Base-by-base conservation (phyloP, 2,329 filamentous ascomycete species). In the Monosporascus cannonballus region DNA sequence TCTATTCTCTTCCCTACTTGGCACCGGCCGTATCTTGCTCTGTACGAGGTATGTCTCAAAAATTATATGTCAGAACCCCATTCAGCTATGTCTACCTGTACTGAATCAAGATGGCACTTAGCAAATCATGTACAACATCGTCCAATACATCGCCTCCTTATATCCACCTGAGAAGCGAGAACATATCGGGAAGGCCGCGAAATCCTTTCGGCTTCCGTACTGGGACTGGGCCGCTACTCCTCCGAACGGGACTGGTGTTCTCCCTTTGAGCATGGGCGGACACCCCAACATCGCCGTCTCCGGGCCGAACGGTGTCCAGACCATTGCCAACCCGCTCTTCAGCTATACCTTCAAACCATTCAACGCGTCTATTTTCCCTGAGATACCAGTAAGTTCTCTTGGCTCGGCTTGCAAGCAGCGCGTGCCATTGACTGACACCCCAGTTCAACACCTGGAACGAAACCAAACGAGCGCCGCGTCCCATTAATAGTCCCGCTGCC, bases 11-110 rank as follows among this genome's bases (percentile, higher is more conserved):
- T 96, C 66, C 82, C 86, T 39, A 79, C 85, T 39, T 95, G 90
- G 90, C 90, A 96, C 74, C 81, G 90, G 48, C 87, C 89, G 1
- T 95, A 93, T 68, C 74, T 94, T 54, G 78, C 76, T 30, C 67
- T 83, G 49, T 81, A 80, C 53, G 80, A 84, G 73, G 80, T 79
- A 64, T 50, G 64, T 53, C 51, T 15, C 37, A 42, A 37, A 45
- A 9, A 34, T 34, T 30, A 22, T 9, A 25, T 14, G 20, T 20
- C 22, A 2, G 9, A 20, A 20, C 20, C 22, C 41, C 14, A n/a
- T 22, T 44, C 7, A n/a, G 14, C 42, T 46, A 30, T 17, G 11
- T 27, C 20, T 46, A 17, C 42, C 22, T 5, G 25, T 46, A n/a
- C 42, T 46, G 20, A 46, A 46, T 25, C 20, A 30, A 17, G 42